phyloP scores from a whole-genome alignment of 2,329 filamentous ascomycete species.

The Fusarium denticulatum region DNA sequence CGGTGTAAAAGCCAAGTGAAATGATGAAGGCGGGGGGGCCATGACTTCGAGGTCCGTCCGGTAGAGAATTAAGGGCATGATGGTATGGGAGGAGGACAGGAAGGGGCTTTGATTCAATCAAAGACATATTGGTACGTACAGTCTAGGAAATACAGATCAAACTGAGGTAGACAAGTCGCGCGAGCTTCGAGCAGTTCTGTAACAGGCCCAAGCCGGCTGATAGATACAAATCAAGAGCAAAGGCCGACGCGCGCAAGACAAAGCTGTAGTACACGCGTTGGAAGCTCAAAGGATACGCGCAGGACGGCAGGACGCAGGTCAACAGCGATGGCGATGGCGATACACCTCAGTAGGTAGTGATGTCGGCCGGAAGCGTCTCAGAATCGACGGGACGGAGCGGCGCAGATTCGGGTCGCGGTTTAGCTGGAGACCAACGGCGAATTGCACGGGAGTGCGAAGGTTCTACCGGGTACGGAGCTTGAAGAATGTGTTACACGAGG shows the following conservation, averaged over 20 bases:
- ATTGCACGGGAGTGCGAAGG: slow-evolving; percentile 25
- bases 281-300: slow-evolving; percentile 26
- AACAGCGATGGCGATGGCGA: slow-evolving; percentile 3
- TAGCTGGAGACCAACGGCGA: slow-evolving; percentile 22
- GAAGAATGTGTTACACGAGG: slow-evolving; percentile 40
- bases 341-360: slow-evolving; percentile 3
- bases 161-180: slow-evolving; percentile 32
- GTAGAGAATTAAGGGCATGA: background rate
- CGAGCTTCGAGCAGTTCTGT: slow-evolving; percentile 28
- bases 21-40: slow-evolving; percentile 7
- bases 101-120: slow-evolving; percentile 10
- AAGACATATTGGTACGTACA: slow-evolving; percentile 24
- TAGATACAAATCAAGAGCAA: slow-evolving; percentile 28
- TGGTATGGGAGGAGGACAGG: background rate
- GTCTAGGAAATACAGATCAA: slow-evolving; percentile 22
- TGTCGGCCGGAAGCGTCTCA: slow-evolving; percentile 32
- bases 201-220: slow-evolving; percentile 22
- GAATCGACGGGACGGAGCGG: slow-evolving; percentile 40
- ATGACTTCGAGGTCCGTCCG: slow-evolving; percentile 28
- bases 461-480: slow-evolving; percentile 36
- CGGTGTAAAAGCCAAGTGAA: slow-evolving; percentile 19
- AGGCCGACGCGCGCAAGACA: slow-evolving; percentile 28
- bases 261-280: slow-evolving; percentile 36
- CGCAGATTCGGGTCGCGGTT: slow-evolving; percentile 35
- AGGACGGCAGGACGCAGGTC: slow-evolving; percentile 23